Evolutionary conservation across 352 stramenopile genomes (phyloP).

Genomic region (Globisporangium splendens): DNA sequence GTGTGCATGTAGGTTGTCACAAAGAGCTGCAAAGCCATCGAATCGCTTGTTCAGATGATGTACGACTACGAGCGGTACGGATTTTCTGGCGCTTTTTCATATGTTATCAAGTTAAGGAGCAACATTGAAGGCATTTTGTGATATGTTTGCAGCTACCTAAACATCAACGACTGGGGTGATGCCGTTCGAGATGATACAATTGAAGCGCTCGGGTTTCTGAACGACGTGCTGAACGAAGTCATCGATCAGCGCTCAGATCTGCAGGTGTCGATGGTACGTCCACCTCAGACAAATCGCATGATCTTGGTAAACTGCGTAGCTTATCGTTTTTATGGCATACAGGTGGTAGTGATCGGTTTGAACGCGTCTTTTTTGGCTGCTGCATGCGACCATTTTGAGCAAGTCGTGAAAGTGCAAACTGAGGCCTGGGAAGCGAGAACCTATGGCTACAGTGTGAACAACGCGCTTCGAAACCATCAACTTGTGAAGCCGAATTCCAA

Average conservation of each 20-base stretch:
- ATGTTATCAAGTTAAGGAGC: neutral
- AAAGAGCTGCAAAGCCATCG: constrained; percentile 59
- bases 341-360: constrained; percentile 70
- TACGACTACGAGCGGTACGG: constrained; percentile 69
- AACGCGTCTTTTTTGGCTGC: constrained; percentile 70
- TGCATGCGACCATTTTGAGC: constrained; percentile 64
- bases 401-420: constrained; percentile 60
- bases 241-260: constrained; percentile 73
- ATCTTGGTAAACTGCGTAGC: neutral
- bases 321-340: neutral
- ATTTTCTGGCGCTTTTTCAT: neutral
- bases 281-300: neutral
- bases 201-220: constrained; percentile 63
- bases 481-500: constrained; percentile 49
- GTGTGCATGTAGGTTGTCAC: constrained; percentile 38
- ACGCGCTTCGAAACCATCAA: constrained; percentile 29
- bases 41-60: constrained; percentile 68
- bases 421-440: constrained; percentile 66
- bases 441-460: constrained; percentile 69
- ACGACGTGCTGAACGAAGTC: constrained; percentile 70
- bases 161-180: constrained; percentile 79
- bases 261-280: constrained; percentile 65
- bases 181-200: constrained; percentile 74
- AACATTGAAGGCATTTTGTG: neutral
- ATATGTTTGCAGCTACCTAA: constrained; percentile 44